Evolutionary conservation across 768 basidiomycete species (phyloP).

Genomic region (Mycena kentingensis): DNA sequence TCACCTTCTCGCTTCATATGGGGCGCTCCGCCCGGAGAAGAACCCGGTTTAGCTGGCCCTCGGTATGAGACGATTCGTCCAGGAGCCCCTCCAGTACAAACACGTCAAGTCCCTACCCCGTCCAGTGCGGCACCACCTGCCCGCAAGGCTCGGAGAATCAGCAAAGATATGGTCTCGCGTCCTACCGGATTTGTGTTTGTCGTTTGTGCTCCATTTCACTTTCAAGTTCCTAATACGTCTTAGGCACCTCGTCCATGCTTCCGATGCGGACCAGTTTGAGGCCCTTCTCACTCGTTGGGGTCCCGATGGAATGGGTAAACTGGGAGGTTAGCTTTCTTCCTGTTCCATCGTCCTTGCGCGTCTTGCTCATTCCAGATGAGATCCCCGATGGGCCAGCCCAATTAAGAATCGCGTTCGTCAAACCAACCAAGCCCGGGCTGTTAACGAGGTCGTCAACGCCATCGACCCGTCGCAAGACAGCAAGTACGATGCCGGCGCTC

Average conservation of each 20-base stretch:
- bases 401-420: slow-evolving; percentile 79
- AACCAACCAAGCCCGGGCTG: slow-evolving; percentile 65
- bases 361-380: slow-evolving; percentile 44
- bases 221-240: slow-evolving; percentile 27
- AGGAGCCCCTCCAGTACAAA: slow-evolving; percentile 26
- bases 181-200: slow-evolving; percentile 86
- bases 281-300: slow-evolving; percentile 87
- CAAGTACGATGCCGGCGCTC: slow-evolving; percentile 43
- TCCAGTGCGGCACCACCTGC: slow-evolving; percentile 33
- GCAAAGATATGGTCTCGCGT: slow-evolving; percentile 86
- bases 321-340: slow-evolving; percentile 63
- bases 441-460: slow-evolving; percentile 77
- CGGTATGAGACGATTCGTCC: slow-evolving; percentile 63
- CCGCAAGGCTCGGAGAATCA: slow-evolving; percentile 67
- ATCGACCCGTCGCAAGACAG: slow-evolving; percentile 57
- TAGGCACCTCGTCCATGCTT: slow-evolving; percentile 90
- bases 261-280: slow-evolving; percentile 86
- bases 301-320: slow-evolving; percentile 84
- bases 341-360: slow-evolving; percentile 23
- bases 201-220: slow-evolving; percentile 19
- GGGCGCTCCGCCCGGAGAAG: slow-evolving; percentile 43
- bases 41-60: slow-evolving; percentile 60
- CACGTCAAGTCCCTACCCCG: slow-evolving; percentile 34
- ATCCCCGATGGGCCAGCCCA: slow-evolving; percentile 86
- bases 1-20: slow-evolving; percentile 68